A percentile compares a stretch with the other conserved stretches of the same genome.
Evolutionary conservation across 2,329 filamentous ascomycete genomes (phyloP).

Genomic region (Colletotrichum ledebouriae): DNA sequence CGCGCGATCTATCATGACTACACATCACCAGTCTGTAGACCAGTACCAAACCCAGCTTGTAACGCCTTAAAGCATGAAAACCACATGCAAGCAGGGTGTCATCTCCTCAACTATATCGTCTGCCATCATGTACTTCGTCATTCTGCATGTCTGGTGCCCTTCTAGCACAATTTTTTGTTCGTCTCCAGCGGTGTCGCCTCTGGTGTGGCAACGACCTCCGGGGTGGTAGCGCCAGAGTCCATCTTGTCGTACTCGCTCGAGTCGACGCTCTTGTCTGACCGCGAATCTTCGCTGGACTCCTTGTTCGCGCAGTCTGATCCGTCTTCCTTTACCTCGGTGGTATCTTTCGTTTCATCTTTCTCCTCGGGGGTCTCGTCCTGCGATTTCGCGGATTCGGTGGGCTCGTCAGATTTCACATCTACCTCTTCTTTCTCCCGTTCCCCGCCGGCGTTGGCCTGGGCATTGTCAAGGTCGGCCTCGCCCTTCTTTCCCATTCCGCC

Average conservation of each 20-base stretch:
- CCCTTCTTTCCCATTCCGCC: constrained; percentile 71
- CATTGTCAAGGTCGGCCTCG: constrained; percentile 68
- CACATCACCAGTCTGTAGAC: background rate
- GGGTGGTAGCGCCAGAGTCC: constrained; percentile 40
- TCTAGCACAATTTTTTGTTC: constrained; percentile 45
- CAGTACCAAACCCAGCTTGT: background rate
- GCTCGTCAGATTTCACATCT: constrained; percentile 45
- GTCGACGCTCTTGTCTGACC: constrained; percentile 40
- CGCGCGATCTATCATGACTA: constrained; percentile 15
- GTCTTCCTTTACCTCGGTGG: background rate
- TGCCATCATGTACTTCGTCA: constrained; percentile 23
- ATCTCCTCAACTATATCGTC: constrained; percentile 22
- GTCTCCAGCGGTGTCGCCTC: constrained; percentile 49
- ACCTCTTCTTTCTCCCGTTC: constrained; percentile 50
- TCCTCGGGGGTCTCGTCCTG: background rate
- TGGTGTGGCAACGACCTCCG: constrained; percentile 46
- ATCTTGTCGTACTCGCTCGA: constrained; percentile 42
- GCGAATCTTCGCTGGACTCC: constrained; percentile 39
- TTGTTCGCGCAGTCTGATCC: background rate
- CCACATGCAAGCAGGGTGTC: background rate
- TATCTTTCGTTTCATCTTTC: constrained; percentile 2
- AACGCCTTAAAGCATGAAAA: constrained; percentile 12
- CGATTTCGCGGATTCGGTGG: background rate
- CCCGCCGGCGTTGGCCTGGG: constrained; percentile 68
- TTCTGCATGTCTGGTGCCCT: background rate